phyloP scores from a whole-genome alignment of 768 basidiomycete genomes.

The Phaeotremella fagi region DNA sequence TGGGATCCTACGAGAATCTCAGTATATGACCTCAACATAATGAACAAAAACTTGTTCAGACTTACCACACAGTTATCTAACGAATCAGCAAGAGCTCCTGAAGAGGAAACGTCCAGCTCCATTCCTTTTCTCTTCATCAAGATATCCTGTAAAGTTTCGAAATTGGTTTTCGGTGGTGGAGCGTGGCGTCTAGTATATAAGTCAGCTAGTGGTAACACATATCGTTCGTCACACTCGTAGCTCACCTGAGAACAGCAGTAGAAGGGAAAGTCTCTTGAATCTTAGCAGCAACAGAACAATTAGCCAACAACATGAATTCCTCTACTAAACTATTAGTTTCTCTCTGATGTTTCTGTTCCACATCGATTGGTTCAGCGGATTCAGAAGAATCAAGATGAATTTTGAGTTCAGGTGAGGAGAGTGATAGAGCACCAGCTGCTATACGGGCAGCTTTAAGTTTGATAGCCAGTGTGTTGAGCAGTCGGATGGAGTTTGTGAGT shows the following conservation, averaged over 20 bases:
- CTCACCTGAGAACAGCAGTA: slow-evolving; percentile 68
- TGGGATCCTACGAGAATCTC: slow-evolving; percentile 59
- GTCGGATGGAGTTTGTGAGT: slow-evolving; percentile 75
- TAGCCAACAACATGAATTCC: slow-evolving; percentile 98
- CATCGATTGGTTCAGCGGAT: slow-evolving; percentile 90
- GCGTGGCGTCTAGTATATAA: slow-evolving; percentile 64
- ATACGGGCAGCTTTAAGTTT: slow-evolving; percentile 81
- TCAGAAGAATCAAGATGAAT: slow-evolving; percentile 91
- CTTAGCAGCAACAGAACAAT: slow-evolving; percentile 83
- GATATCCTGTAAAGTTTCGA: slow-evolving; percentile 92
- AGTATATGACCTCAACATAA: background rate
- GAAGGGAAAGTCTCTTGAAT: slow-evolving; percentile 94
- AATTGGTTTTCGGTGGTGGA: slow-evolving; percentile 86
- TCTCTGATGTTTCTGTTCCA: slow-evolving; percentile 84
- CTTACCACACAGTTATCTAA: slow-evolving; percentile 80
- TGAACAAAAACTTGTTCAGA: background rate
- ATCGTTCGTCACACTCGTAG: no score
- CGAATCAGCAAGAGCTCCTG: slow-evolving; percentile 79
- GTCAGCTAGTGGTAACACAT: background rate
- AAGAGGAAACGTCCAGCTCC: slow-evolving; percentile 81
- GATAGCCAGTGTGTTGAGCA: slow-evolving; percentile 79
- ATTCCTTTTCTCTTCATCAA: slow-evolving; percentile 77
- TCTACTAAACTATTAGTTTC: slow-evolving; percentile 97
- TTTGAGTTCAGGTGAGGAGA: slow-evolving; percentile 97
- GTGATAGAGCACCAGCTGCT: slow-evolving; percentile 93